Evolutionary conservation across 2,329 filamentous ascomycete species (phyloP), one percentile per base, ranked within the genome.

Genomic region (Claviceps sp.): DNA sequence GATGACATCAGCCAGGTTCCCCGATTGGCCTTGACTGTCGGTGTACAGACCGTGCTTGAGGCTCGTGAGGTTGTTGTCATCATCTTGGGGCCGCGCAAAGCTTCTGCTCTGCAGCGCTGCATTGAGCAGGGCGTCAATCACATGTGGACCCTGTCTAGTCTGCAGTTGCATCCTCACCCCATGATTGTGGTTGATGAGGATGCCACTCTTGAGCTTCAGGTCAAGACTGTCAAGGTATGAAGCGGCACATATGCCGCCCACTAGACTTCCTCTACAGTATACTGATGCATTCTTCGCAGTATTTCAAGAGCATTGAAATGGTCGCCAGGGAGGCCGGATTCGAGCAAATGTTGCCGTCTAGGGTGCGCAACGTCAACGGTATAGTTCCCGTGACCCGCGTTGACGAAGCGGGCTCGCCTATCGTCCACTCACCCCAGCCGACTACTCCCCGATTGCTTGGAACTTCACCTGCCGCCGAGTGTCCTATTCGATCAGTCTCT

Each of bases 151-250:
- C 75, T 93, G 6, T 91, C 87, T 8, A 82, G 81, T 51, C 73
- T 94, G 43, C 88, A 94, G 65, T 71, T 91, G 56, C 88, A 93
- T 65, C 84, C 81, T 3, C 84, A 90, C 61, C 83, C 87, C 50
- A 81, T 93, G 74, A 82, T 93, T 58, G 86, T 91, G 9, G 86
- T 85, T 46, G 88, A 94, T 61, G 86, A 91, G 60, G 87, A 91
- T 62, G 83, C 84, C 16, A 87, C 84, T 1, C 70, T 85, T 14
- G 83, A 87, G 65, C 70, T 87, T 49, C 82, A 83, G 63, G 83
- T 87, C 55, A 87, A 87, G 72, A 87, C 84, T 0, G 84, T 87
- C 60, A 79, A 77, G 70, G 76, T 76, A 64, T 60, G 64, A 47
- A 13, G 44, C 44, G 13, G 36, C 7, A 20, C 18, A 14, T 20